These are phyloP conservation scores for Penicillium sp. DNA, from an alignment of 2,329 filamentous ascomycete species.

Conservation along the genomic window DNA sequence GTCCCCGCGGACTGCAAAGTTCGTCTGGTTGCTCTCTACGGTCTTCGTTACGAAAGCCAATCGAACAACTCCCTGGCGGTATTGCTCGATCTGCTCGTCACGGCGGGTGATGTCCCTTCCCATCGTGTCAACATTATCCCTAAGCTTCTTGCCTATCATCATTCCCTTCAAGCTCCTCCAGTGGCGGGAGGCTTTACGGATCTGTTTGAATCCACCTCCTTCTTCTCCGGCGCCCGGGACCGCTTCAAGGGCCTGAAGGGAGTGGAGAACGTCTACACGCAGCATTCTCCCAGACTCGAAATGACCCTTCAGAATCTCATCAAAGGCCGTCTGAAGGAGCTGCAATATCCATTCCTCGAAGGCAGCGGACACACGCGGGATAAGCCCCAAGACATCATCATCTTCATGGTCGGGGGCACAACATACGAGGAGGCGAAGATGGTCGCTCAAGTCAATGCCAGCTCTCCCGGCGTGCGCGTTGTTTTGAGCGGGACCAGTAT, in stretches of 20 bases:
- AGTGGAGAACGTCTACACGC: conserved; percentile 97
- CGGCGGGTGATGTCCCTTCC: conserved; percentile 72
- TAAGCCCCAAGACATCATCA: conserved; percentile 91
- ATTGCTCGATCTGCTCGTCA: conserved; percentile 76
- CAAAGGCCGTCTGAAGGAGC: conserved; percentile 79
- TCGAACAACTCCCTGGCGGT: conserved; percentile 77
- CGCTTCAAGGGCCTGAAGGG: conserved; percentile 93
- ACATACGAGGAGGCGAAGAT: conserved; percentile 98
- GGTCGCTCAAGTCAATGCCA: conserved; percentile 90
- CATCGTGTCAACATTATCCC: conserved; percentile 72
- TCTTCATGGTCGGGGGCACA: conserved; percentile 88
- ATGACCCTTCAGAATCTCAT: conserved; percentile 85
- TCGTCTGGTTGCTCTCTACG: conserved; percentile 87
- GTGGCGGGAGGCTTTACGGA: conserved; percentile 77
- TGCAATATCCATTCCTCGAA: conserved; percentile 90
- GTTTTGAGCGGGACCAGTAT: conserved; percentile 83
- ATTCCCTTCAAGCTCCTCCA: conserved; percentile 73
- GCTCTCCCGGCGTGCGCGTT: conserved; percentile 78
- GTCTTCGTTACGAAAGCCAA: conserved; percentile 82
- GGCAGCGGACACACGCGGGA: conserved; percentile 80
- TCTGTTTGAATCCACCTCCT: conserved; percentile 83
- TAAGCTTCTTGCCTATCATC: conserved; percentile 77
- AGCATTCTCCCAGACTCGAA: conserved; percentile 86
- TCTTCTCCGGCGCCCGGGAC: conserved; percentile 81
- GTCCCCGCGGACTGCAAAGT: conserved; percentile 80